Conservation (phyloP, 1,284 basidiomycete genomes). For the Sphagnurus paluster region DNA sequence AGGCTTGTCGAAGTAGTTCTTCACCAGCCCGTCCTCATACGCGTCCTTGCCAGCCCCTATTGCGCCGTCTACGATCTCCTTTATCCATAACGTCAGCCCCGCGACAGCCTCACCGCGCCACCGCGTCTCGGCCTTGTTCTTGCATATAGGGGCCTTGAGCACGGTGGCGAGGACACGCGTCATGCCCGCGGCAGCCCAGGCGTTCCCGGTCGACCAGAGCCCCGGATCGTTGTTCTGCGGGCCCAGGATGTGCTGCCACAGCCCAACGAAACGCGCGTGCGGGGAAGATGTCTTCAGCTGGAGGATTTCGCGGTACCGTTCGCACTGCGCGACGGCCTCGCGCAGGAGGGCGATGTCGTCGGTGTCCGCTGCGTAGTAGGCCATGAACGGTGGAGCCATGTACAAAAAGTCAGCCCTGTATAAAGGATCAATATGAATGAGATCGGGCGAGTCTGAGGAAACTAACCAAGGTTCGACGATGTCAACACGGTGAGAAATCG, state of each 20-base stretch:
- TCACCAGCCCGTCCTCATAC: conserved; percentile 31
- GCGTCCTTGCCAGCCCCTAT: conserved; percentile 29
- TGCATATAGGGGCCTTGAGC: conserved; percentile 31
- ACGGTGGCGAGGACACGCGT: conserved; percentile 28
- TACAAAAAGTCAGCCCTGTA: conserved; percentile 64
- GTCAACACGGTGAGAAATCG: conserved; percentile 49
- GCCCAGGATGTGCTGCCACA: conserved; percentile 52
- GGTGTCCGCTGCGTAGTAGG: conserved; percentile 50
- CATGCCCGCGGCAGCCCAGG: conserved; percentile 24
- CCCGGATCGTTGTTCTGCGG: conserved; percentile 43
- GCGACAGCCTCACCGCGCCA: conserved; percentile 30
- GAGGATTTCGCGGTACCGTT: conserved; percentile 43
- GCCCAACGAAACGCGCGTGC: conserved; percentile 19
- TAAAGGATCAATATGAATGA: too few species aligned
- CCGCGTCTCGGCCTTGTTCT: conserved; percentile 10
- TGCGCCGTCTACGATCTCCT: conserved; percentile 48
- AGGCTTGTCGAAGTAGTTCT: conserved; percentile 40
- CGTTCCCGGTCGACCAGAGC: conserved; percentile 55
- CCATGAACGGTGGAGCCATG: conserved; percentile 65
- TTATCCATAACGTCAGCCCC: conserved; percentile 39
- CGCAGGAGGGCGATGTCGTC: conserved; percentile 41
- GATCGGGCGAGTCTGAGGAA: too few species aligned
- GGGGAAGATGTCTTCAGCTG: conserved; percentile 34
- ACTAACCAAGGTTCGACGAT: conserved; percentile 46
- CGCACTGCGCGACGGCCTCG: conserved; percentile 47